These are phyloP conservation scores for Tylopilus sp. DNA, from an alignment of 1,284 basidiomycete species.

Conservation along the genomic window DNA sequence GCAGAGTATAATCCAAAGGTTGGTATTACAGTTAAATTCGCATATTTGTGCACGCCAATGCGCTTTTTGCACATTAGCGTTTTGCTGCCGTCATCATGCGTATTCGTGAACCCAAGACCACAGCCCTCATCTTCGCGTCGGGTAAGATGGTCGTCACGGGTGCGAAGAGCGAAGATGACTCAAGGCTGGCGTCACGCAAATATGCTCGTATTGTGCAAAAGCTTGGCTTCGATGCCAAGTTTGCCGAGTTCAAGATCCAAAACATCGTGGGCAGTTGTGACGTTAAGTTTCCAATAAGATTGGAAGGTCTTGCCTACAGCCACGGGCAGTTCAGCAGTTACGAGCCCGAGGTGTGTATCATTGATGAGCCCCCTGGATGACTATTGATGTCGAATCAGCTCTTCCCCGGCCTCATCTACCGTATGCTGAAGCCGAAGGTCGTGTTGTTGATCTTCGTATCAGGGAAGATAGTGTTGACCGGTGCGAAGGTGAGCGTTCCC, in stretches of 20 bases:
- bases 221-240: slow-evolving; percentile 99
- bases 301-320: slow-evolving; percentile 97
- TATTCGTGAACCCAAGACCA: slow-evolving; percentile 99
- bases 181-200: slow-evolving; percentile 96
- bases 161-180: slow-evolving; percentile 99
- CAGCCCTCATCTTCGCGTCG: slow-evolving; percentile 98
- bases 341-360: slow-evolving; percentile 89
- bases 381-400: slow-evolving; percentile 62
- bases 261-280: slow-evolving; percentile 99
- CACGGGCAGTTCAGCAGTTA: slow-evolving; percentile 99
- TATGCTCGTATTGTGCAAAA: slow-evolving; percentile 99
- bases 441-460: slow-evolving; percentile 99
- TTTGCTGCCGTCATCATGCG: slow-evolving; percentile 99
- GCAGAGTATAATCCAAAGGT: slow-evolving; percentile 99
- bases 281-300: slow-evolving; percentile 98
- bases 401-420: slow-evolving; percentile 99
- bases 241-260: slow-evolving; percentile 99
- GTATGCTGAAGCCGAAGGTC: slow-evolving; percentile 99
- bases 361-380: neutral
- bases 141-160: slow-evolving; percentile 99
- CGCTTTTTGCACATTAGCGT: slow-evolving; percentile 82
- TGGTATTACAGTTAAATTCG: slow-evolving; percentile 62
- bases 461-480: slow-evolving; percentile 98
- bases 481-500: slow-evolving; percentile 91
- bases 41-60: slow-evolving; percentile 68